A percentile compares a stretch with the other conserved stretches of the same genome.
phyloP scores from a whole-genome alignment of 2,329 filamentous ascomycete genomes.

The Lecanosticta acicola region DNA sequence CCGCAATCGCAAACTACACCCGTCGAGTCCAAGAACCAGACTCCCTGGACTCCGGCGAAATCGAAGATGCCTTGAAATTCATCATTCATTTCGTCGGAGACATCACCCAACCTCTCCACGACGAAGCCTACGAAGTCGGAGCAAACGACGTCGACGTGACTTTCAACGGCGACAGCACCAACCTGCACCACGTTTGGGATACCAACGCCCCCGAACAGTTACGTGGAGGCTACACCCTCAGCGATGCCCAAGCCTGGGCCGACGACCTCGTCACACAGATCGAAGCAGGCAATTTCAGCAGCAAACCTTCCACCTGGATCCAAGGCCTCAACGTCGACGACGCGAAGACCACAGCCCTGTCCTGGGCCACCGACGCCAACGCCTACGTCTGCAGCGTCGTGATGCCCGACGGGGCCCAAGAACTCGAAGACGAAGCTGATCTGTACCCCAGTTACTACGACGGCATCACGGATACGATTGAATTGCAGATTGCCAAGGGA shows the following conservation, averaged over 20 bases:
- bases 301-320: slow-evolving; percentile 33
- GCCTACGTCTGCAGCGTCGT: slow-evolving; percentile 40
- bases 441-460: slow-evolving; percentile 33
- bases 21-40: slow-evolving; percentile 32
- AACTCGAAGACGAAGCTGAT: slow-evolving; percentile 33
- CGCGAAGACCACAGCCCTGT: slow-evolving; percentile 33
- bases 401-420: slow-evolving; percentile 35
- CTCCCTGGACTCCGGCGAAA: slow-evolving; percentile 30
- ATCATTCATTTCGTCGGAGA: slow-evolving; percentile 61
- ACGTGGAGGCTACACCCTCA: slow-evolving; percentile 35
- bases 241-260: slow-evolving; percentile 38
- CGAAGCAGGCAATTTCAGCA: slow-evolving; percentile 36
- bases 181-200: slow-evolving; percentile 44
- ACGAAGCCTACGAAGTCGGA: slow-evolving; percentile 43
- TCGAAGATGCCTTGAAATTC: slow-evolving; percentile 45
- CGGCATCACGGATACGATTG: slow-evolving; percentile 35
- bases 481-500: slow-evolving; percentile 42
- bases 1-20: slow-evolving; percentile 51
- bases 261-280: slow-evolving; percentile 35
- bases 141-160: slow-evolving; percentile 43
- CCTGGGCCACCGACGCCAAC: slow-evolving; percentile 42
- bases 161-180: slow-evolving; percentile 37
- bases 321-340: slow-evolving; percentile 35
- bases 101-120: slow-evolving; percentile 58
- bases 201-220: slow-evolving; percentile 41